phyloP scores from a whole-genome alignment of 352 stramenopile genomes.

The Pythium insidiosum region DNA sequence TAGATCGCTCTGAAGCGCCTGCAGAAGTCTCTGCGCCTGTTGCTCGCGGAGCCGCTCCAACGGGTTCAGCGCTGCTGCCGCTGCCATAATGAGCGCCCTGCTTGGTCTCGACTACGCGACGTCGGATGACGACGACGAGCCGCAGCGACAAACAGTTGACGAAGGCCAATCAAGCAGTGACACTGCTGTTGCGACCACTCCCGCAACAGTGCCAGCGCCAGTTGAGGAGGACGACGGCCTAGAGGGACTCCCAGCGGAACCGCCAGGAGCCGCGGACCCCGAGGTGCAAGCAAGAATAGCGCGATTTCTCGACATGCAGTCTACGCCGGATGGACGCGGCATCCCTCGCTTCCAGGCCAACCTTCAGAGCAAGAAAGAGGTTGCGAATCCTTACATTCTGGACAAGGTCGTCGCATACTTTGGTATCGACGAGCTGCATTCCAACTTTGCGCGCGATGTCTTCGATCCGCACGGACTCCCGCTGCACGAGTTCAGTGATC shows the following conservation, averaged over 20 bases:
- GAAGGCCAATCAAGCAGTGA: background rate
- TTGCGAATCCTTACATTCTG: constrained; percentile 82
- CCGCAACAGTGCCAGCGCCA: background rate
- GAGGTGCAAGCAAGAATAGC: constrained; percentile 57
- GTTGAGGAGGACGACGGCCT: background rate
- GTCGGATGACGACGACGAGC: constrained; percentile 25
- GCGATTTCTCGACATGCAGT: constrained; percentile 38
- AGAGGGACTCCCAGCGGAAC: constrained; percentile 27
- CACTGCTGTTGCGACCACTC: background rate
- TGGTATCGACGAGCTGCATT: constrained; percentile 72
- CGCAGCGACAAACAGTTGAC: background rate
- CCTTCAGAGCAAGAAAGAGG: constrained; percentile 75
- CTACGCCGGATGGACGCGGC: constrained; percentile 11
- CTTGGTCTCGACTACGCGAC: constrained; percentile 28
- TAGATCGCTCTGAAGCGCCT: constrained; percentile 49
- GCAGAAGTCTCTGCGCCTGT: constrained; percentile 46
- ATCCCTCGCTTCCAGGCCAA: constrained; percentile 40
- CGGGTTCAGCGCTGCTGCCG: constrained; percentile 18
- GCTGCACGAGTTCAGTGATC: constrained; percentile 65
- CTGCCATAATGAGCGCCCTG: constrained; percentile 17
- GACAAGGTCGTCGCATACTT: constrained; percentile 85
- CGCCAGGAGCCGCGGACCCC: constrained; percentile 13
- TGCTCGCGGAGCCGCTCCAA: constrained; percentile 63
- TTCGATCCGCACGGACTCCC: constrained; percentile 67
- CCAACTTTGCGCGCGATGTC: constrained; percentile 51